These are phyloP conservation scores for Gastrolobium villosum DNA, from an alignment of 306 rosid species.

Conservation along the genomic window DNA sequence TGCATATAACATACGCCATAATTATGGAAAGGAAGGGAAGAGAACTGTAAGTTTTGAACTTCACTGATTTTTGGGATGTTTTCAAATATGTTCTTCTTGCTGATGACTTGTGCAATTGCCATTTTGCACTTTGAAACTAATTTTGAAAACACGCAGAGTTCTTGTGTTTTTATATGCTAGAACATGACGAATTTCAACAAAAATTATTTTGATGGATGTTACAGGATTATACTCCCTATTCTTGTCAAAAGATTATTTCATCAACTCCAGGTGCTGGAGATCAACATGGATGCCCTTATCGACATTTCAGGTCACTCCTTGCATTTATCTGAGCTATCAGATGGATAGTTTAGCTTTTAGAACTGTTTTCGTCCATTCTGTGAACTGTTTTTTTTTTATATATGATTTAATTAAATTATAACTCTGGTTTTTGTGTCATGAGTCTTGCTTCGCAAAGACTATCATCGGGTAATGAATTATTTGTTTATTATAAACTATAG, in stretches of 20 bases:
- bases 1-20: constrained; percentile 87
- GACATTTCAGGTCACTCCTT: constrained; percentile 83
- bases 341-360: constrained; percentile 27
- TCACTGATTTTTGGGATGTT: constrained; percentile 27
- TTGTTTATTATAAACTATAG: neutral
- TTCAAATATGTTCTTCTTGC: constrained; percentile 22
- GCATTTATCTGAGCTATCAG: constrained; percentile 16
- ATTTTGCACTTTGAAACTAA: constrained; percentile 35
- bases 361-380: neutral
- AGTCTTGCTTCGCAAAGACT: constrained; percentile 8
- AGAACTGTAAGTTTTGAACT: constrained; percentile 77
- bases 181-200: constrained; percentile 39
- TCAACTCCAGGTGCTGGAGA: constrained; percentile 93
- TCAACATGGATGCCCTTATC: constrained; percentile 99
- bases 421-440: constrained; percentile 16
- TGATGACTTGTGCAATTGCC: constrained; percentile 10
- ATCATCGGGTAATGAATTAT: neutral
- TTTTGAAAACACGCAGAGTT: constrained; percentile 26
- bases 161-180: constrained; percentile 30
- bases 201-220: constrained; percentile 45
- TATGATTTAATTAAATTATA: constrained; percentile 15
- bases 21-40: constrained; percentile 93
- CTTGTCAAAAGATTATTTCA: constrained; percentile 84
- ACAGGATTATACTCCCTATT: constrained; percentile 93
- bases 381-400: constrained; percentile 27